These are phyloP conservation scores for Boechera divaricarpa DNA, from an alignment of 345 rosid genomes.

Conservation along the genomic window DNA sequence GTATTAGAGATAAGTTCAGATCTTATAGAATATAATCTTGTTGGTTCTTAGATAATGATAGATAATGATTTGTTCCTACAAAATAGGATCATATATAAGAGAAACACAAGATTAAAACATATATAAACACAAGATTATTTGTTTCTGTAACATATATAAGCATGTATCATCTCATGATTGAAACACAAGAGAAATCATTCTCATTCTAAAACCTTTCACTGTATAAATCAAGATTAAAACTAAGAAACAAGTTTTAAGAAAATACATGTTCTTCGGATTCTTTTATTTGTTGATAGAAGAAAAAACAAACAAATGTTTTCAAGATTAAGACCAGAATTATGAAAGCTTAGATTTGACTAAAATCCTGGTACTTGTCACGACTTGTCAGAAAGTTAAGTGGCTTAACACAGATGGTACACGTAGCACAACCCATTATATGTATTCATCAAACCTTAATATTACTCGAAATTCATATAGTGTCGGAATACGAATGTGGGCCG, in stretches of 20 bases:
- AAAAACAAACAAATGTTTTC: not conserved
- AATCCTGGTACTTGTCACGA: not conserved
- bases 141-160: too few relatives aligned
- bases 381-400: conserved; percentile 16
- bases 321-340: conserved; percentile 14
- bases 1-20: too few relatives aligned
- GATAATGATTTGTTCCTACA: too few relatives aligned
- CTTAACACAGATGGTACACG: conserved; percentile 21
- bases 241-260: not conserved
- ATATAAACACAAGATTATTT: too few relatives aligned
- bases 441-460: conserved; percentile 18
- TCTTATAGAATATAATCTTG: too few relatives aligned
- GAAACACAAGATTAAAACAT: too few relatives aligned
- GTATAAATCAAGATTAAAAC: not conserved
- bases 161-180: too few relatives aligned
- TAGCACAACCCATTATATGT: conserved; percentile 15
- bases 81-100: too few relatives aligned
- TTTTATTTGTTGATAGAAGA: not conserved
- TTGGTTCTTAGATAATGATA: too few relatives aligned
- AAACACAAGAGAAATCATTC: too few relatives aligned
- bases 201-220: too few relatives aligned
- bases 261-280: not conserved
- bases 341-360: conserved; percentile 24
- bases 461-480: conserved; percentile 8
- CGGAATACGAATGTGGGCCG: conserved; percentile 34